Percentiles rank a stretch among this genome's conserved stretches.
Evolutionary conservation across 371 early-diverging fungal genomes (phyloP).

Genomic region (Mortierella sp.): DNA sequence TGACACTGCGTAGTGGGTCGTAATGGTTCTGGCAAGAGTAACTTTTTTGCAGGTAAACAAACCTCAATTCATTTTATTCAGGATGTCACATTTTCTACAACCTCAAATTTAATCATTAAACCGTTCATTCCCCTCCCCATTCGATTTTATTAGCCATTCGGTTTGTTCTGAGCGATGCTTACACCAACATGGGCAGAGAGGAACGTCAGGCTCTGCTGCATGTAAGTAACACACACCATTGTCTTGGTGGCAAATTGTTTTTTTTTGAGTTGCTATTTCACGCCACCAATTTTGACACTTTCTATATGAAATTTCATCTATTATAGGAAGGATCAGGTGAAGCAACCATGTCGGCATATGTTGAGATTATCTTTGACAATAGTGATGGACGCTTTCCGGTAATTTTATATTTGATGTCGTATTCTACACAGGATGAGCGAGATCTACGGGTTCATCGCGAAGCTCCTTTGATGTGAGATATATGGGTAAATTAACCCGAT

Average conservation of each 20-base stretch:
- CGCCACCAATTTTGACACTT: constrained; percentile 38
- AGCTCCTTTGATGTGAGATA: too few species aligned
- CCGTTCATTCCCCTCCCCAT: not conserved
- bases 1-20: constrained; percentile 84
- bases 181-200: constrained; percentile 90
- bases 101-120: not conserved
- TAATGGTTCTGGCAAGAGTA: constrained; percentile 99
- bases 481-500: not conserved
- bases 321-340: constrained; percentile 92
- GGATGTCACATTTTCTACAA: not conserved
- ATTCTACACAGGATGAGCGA: too few species aligned
- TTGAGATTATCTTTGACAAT: constrained; percentile 99
- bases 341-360: constrained; percentile 95
- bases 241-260: not conserved
- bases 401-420: constrained; percentile 30
- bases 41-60: constrained; percentile 91
- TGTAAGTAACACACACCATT: constrained; percentile 61
- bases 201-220: constrained; percentile 95
- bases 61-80: not conserved
- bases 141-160: constrained; percentile 83
- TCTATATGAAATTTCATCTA: not conserved
- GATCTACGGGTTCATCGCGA: too few species aligned
- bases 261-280: not conserved
- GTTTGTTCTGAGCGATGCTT: constrained; percentile 97
- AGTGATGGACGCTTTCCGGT: constrained; percentile 94